These are phyloP conservation scores for Trichothecium roseum DNA, from an alignment of 2,329 filamentous ascomycete genomes.

Conservation along the genomic window DNA sequence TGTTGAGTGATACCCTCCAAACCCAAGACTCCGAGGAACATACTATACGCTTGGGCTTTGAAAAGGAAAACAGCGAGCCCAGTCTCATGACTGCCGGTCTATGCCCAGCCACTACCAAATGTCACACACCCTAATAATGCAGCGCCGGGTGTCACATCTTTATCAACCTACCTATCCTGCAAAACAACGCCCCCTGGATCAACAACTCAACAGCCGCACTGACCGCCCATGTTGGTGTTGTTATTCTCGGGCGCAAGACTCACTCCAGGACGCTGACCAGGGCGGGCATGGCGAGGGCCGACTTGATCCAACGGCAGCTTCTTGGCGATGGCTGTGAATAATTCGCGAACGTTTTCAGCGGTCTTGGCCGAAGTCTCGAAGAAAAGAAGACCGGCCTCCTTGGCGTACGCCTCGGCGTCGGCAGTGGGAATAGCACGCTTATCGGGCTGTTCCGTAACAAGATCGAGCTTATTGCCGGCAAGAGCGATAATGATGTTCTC, in stretches of 20 bases:
- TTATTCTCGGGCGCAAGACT: constrained; percentile 45
- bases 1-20: constrained; percentile 26
- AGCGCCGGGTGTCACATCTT: constrained; percentile 7
- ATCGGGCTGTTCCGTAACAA: constrained; percentile 88
- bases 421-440: constrained; percentile 85
- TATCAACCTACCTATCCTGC: neutral
- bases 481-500: constrained; percentile 99
- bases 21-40: constrained; percentile 29
- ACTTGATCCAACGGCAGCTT: constrained; percentile 94
- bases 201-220: constrained; percentile 41
- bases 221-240: constrained; percentile 45
- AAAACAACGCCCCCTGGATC: neutral
- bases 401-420: constrained; percentile 91
- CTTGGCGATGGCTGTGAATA: constrained; percentile 97
- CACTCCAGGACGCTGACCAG: constrained; percentile 49
- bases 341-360: constrained; percentile 85
- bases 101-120: constrained; percentile 13
- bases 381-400: constrained; percentile 87
- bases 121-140: constrained; percentile 9
- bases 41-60: constrained; percentile 18
- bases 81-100: constrained; percentile 16
- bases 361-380: constrained; percentile 99
- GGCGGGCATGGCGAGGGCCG: constrained; percentile 76
- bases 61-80: constrained; percentile 11
- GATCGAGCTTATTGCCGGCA: constrained; percentile 93